These are phyloP conservation scores for Clonostachys solani DNA, from an alignment of 2,329 filamentous ascomycete species.

Conservation along the genomic window DNA sequence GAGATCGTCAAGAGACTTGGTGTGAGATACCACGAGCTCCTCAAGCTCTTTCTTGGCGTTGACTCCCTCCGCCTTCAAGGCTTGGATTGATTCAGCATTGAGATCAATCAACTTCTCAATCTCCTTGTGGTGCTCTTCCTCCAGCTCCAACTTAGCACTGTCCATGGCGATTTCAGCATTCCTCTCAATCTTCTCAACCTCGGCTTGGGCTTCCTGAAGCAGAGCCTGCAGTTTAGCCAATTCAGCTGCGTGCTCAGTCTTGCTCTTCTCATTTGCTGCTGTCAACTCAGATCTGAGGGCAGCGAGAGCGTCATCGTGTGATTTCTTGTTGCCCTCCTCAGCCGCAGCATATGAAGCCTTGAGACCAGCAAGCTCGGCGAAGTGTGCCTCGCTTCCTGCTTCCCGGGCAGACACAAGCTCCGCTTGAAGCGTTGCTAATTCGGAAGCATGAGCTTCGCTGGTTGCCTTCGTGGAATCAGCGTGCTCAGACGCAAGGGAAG, in stretches of 20 bases:
- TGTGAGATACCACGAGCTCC: constrained; percentile 28
- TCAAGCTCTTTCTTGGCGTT: constrained; percentile 37
- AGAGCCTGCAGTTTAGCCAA: constrained; percentile 21
- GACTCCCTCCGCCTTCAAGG: constrained; percentile 30
- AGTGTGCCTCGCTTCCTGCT: constrained; percentile 15
- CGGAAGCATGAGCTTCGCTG: constrained; percentile 10
- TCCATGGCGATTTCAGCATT: constrained; percentile 24
- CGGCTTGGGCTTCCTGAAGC: constrained; percentile 20
- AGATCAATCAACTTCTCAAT: constrained; percentile 39
- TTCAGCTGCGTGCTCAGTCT: constrained; percentile 16
- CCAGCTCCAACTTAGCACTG: constrained; percentile 35
- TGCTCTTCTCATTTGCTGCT: constrained; percentile 8
- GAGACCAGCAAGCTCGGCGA: constrained; percentile 16
- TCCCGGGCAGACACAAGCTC: constrained; percentile 22
- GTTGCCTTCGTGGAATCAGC: constrained; percentile 7
- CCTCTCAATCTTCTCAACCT: constrained; percentile 16
- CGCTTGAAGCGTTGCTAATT: constrained; percentile 21
- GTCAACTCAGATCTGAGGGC: constrained; percentile 21
- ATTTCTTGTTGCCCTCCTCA: constrained; percentile 15
- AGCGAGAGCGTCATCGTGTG: constrained; percentile 19
- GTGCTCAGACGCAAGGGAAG: constrained; percentile 1
- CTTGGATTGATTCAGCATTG: constrained; percentile 35
- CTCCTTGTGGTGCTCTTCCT: constrained; percentile 38
- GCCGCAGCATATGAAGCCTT: too few relatives aligned
- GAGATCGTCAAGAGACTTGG: constrained; percentile 31